A percentile compares a stretch with the other conserved stretches of the same genome.
Evolutionary conservation across 352 stramenopile genomes (phyloP).

Genomic region (Saprolegnia diclina): DNA sequence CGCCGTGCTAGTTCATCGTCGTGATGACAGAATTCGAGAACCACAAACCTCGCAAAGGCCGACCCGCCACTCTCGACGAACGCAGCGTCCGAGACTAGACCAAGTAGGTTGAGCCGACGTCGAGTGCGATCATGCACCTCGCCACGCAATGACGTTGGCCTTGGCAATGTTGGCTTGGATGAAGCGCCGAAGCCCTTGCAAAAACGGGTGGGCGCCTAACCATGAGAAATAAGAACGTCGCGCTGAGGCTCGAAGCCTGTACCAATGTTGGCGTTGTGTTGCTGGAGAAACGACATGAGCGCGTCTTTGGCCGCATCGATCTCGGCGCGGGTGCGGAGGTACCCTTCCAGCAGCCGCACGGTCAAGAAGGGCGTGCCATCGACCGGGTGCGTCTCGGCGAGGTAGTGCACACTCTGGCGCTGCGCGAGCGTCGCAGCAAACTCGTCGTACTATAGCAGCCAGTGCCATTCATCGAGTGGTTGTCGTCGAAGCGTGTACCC

Average conservation of each 20-base stretch:
- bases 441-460: conserved; percentile 1
- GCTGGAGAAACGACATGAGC: conserved; percentile 6
- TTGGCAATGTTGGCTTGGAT: conserved; percentile 16
- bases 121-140: too few relatives aligned
- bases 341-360: conserved; percentile 5
- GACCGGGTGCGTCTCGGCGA: conserved; percentile 7
- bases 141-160: conserved; percentile 5
- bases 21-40: background rate
- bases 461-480: background rate
- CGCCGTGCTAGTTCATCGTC: background rate
- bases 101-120: too few relatives aligned
- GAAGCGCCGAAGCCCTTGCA: conserved; percentile 17
- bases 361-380: background rate
- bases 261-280: conserved; percentile 11
- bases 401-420: conserved; percentile 7
- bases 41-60: conserved; percentile 9
- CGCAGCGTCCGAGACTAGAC: conserved; percentile 12
- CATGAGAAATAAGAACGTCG: background rate
- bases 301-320: background rate
- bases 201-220: conserved; percentile 16
- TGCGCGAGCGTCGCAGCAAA: background rate
- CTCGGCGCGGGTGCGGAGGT: background rate
- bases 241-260: too few relatives aligned
- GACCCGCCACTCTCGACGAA: conserved; percentile 18
- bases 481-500: background rate